Percentiles rank a stretch among this genome's conserved stretches.
These are phyloP conservation scores for Fistulifera solaris DNA, from an alignment of 108 stramenopile species.

Conservation along the genomic window DNA sequence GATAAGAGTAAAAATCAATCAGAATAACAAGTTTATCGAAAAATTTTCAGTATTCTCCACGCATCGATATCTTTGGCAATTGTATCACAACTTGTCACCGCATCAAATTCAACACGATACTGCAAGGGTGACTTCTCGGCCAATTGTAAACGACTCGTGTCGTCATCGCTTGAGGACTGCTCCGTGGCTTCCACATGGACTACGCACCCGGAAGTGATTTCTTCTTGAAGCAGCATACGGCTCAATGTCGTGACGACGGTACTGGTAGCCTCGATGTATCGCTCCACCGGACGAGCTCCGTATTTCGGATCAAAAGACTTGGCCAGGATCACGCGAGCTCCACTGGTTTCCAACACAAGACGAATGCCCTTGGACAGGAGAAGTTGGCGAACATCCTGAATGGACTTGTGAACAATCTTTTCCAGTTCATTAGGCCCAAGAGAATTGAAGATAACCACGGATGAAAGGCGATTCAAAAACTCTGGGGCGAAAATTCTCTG, in stretches of 20 bases:
- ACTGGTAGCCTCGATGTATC: slow-evolving; percentile 43
- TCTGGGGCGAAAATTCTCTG: slow-evolving; percentile 79
- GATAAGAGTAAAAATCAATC: too few species aligned
- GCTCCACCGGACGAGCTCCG: slow-evolving; percentile 80
- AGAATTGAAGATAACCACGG: slow-evolving; percentile 86
- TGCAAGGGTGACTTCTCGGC: slow-evolving; percentile 12
- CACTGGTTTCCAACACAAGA: slow-evolving; percentile 61
- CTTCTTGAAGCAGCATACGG: slow-evolving; percentile 73
- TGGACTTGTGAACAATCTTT: slow-evolving; percentile 73
- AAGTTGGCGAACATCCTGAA: slow-evolving; percentile 49
- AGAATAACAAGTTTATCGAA: too few species aligned
- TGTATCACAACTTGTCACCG: too few species aligned
- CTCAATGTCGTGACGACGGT: slow-evolving; percentile 63
- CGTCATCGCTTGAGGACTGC: slow-evolving; percentile 23
- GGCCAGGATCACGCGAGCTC: slow-evolving; percentile 58
- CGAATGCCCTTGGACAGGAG: slow-evolving; percentile 47
- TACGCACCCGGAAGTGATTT: slow-evolving; percentile 44
- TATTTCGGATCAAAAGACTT: slow-evolving; percentile 67
- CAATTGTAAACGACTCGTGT: slow-evolving; percentile 29
- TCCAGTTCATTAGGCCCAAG: slow-evolving; percentile 67
- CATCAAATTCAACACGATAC: not conserved
- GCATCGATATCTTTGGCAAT: too few species aligned
- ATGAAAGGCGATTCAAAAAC: slow-evolving; percentile 91
- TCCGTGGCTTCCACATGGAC: slow-evolving; percentile 65
- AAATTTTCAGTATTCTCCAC: too few species aligned